Evolutionary conservation across 2,329 filamentous ascomycete species (phyloP).

Genomic region (Chrysoporthe puriensis): DNA sequence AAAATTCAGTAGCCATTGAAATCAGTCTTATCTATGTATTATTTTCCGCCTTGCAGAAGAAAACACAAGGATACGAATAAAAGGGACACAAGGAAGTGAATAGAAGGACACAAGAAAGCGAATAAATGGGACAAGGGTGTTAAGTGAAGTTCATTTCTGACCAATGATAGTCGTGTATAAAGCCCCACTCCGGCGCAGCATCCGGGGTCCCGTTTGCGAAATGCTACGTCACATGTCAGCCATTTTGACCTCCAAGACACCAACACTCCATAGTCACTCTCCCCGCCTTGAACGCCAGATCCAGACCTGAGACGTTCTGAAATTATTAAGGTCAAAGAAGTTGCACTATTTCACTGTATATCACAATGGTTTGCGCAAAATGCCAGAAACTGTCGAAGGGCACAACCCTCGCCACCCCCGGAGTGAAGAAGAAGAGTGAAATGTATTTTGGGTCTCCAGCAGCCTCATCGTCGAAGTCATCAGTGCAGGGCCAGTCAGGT

Average conservation of each 20-base stretch:
- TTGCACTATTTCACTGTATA: not conserved
- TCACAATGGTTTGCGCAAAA: conserved; percentile 66
- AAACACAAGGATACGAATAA: not conserved
- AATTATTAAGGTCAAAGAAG: not conserved
- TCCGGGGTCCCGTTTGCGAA: not conserved
- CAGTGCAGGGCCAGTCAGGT: conserved; percentile 61
- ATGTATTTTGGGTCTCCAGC: conserved; percentile 66
- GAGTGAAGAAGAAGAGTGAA: conserved; percentile 68
- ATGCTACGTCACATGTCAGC: not conserved
- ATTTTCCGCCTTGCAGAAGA: no score
- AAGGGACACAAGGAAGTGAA: not conserved
- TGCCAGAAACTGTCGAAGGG: conserved; percentile 64
- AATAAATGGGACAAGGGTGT: not conserved
- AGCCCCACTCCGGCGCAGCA: not conserved
- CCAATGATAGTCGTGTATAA: not conserved
- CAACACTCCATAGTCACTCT: not conserved
- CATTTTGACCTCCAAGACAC: not conserved
- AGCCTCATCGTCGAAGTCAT: conserved; percentile 49
- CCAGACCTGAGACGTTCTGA: no score
- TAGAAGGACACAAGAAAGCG: not conserved
- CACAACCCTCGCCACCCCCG: conserved; percentile 65
- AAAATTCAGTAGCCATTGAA: no score
- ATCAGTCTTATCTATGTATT: no score
- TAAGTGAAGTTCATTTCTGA: not conserved
- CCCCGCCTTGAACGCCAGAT: not conserved